Evolutionary conservation across 768 basidiomycete genomes (phyloP), one percentile per base, ranked within the genome.

Genomic region (Kwoniella newhampshirensis): DNA sequence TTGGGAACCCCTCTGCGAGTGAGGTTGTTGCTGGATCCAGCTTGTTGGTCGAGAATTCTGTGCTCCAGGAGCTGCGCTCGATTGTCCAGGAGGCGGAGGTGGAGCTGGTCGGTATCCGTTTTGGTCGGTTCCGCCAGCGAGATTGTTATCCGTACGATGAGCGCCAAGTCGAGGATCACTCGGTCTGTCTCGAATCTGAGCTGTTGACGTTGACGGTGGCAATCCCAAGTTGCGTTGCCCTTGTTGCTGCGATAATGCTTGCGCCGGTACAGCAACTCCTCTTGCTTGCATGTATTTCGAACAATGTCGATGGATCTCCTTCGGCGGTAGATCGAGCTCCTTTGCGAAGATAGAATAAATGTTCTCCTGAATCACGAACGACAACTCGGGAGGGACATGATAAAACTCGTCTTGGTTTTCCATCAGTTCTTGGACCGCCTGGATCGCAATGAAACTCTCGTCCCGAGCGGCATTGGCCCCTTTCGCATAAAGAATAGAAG

Each of bases 331-430:
- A 37, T 98, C 94, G 77, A 92, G 77, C 48, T 84, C 86, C 75
- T 85, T 91, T 45, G 83, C 80, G 74, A 99, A 96, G 74, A 93
- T 89, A 28, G 55, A 57, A 51, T 57, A 72, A 50, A 97, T 92
- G 72, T 91, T 88, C 66, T 97, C 92, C 51, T 86, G 83, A 17
- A 99, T 81, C 52, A 97, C 89, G 12, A 86, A 79, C 36, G 89
- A 68, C 72, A 98, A 87, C 70, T 99, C 94, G 67, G 84, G 82
- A 4, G 96, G 96, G 11, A 98, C 91, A n/a, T 85, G 84, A 80
- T 89, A 97, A 77, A 89, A 90, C 75, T 91, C 87, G 78, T 99
- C 96, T 77, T 98, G 96, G 66, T 87, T 83, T 78, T 96, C 91
- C 57, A 99, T 80, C 41, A 97, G 79, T 48, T 85, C 82, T 23